Evolutionary conservation across 768 basidiomycete genomes (phyloP).

Genomic region (Tylopilus subfusipes): DNA sequence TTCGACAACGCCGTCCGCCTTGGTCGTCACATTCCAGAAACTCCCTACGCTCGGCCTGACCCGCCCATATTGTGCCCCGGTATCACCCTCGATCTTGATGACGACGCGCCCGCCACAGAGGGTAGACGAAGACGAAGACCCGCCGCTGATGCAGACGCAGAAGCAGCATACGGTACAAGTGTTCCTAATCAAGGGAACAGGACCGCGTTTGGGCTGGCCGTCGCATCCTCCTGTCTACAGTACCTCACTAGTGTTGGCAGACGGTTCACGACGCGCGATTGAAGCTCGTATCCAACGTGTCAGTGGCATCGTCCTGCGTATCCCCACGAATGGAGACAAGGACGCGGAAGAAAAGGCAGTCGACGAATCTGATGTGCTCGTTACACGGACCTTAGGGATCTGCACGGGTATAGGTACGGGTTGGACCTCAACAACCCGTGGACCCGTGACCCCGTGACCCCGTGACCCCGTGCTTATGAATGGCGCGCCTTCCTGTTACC

Average conservation of each 20-base stretch:
- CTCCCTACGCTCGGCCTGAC: too few species aligned
- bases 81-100: conserved; percentile 11
- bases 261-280: conserved; percentile 49
- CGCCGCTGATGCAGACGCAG: too few species aligned
- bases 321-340: conserved; percentile 42
- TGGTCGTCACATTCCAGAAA: conserved; percentile 49
- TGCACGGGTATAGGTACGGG: too few species aligned
- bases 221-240: too few species aligned
- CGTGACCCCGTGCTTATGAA: too few species aligned
- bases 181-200: conserved; percentile 26
- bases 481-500: too few species aligned
- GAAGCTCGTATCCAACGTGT: conserved; percentile 54
- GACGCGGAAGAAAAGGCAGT: conserved; percentile 35
- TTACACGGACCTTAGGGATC: too few species aligned
- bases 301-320: conserved; percentile 54
- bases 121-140: too few species aligned
- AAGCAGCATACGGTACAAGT: too few species aligned
- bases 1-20: too few species aligned
- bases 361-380: conserved; percentile 62
- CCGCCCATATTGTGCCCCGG: conserved; percentile 38
- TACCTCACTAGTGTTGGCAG: conserved; percentile 51
- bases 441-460: too few species aligned
- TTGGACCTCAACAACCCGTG: too few species aligned
- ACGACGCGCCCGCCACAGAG: conserved; percentile 15
- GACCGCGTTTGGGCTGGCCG: conserved; percentile 57